Evolutionary conservation across 2,329 filamentous ascomycete species (phyloP).

Genomic region (Trichoderma oligosporum): DNA sequence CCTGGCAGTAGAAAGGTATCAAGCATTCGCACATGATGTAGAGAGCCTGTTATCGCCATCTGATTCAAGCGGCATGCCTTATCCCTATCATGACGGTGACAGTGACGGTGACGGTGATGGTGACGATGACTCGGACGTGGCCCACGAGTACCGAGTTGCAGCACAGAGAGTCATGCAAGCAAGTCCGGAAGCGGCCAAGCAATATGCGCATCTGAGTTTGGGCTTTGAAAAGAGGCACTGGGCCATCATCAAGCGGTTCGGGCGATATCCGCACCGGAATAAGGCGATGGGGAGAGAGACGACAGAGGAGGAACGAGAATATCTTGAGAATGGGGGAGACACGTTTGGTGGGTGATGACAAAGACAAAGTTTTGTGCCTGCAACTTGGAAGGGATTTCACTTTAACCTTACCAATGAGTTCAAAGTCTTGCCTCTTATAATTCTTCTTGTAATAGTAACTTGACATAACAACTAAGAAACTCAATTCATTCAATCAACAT

Average conservation of each 20-base stretch:
- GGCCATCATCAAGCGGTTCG: slow-evolving; percentile 50
- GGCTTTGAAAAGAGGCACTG: slow-evolving; percentile 45
- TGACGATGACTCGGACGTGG: background rate
- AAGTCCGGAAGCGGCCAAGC: slow-evolving; percentile 27
- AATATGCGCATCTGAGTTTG: slow-evolving; percentile 24
- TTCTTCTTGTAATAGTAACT: no score
- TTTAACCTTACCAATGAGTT: no score
- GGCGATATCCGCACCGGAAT: slow-evolving; percentile 59
- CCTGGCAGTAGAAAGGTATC: slow-evolving; percentile 31
- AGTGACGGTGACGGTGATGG: slow-evolving; percentile 9
- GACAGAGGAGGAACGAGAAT: slow-evolving; percentile 49
- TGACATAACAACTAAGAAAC: no score
- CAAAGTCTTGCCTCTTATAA: no score
- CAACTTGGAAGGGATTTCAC: no score
- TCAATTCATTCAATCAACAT: background rate
- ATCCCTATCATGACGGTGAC: slow-evolving; percentile 2
- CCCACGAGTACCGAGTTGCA: slow-evolving; percentile 26
- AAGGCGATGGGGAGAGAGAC: slow-evolving; percentile 44
- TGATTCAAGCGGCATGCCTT: slow-evolving; percentile 9
- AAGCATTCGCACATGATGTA: slow-evolving; percentile 33
- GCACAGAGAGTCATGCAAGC: slow-evolving; percentile 29
- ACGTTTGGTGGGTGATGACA: slow-evolving; percentile 31
- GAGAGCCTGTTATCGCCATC: slow-evolving; percentile 30
- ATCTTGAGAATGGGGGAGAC: slow-evolving; percentile 44
- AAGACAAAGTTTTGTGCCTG: no score